Conservation (phyloP, 176 grass and related monocot species). For the Oryza longistaminata region DNA sequence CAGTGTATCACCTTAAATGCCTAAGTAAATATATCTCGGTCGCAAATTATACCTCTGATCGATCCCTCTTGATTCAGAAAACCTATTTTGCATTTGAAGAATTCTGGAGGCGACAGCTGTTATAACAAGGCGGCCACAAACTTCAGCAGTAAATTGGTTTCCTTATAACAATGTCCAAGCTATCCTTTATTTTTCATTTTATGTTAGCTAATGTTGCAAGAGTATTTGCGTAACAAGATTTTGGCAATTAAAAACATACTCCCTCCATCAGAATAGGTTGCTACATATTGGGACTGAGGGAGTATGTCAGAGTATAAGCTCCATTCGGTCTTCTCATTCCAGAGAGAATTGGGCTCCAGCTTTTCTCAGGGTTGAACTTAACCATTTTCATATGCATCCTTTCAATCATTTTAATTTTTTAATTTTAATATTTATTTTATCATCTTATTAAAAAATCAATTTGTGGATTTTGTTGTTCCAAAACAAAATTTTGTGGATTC, state of each 20-base stretch:
- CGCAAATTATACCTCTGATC: slow-evolving; percentile 4
- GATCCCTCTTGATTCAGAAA: slow-evolving; percentile 19
- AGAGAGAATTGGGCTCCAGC: neutral
- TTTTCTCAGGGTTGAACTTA: slow-evolving; percentile 2
- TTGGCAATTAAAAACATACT: neutral
- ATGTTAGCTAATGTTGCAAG: neutral
- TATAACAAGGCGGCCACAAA: neutral
- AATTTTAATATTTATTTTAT: neutral
- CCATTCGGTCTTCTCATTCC: neutral
- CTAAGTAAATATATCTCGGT: slow-evolving; percentile 8
- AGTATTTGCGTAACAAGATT: neutral
- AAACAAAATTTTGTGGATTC: neutral
- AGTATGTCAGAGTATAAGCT: neutral
- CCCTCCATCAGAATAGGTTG: no score
- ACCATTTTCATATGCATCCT: neutral
- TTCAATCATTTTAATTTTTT: neutral
- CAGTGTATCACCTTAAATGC: slow-evolving; percentile 35
- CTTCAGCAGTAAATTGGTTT: neutral
- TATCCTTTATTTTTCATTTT: neutral
- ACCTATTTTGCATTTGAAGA: neutral
- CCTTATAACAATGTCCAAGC: neutral
- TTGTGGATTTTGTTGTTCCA: neutral
- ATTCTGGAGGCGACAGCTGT: neutral
- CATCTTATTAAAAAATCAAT: neutral
- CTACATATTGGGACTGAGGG: no score